Evolutionary conservation across 163 green algal species (phyloP).

Genomic region (Chlamydomonas reinhardtii): DNA sequence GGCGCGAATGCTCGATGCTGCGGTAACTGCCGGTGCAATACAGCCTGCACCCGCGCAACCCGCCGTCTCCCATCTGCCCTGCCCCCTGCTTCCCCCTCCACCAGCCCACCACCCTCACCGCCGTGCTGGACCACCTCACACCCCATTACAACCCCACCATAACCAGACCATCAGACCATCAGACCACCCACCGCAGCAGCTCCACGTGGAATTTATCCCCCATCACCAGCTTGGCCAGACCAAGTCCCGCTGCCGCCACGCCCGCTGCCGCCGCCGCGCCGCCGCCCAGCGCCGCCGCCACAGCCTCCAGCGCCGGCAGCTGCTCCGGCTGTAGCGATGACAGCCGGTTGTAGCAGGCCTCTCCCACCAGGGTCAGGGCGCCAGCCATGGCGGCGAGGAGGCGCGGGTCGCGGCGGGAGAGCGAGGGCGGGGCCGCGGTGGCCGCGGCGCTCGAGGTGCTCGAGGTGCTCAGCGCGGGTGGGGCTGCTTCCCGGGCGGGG

Average conservation of each 20-base stretch:
- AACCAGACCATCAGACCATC: too few species aligned
- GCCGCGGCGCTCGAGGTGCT: too few species aligned
- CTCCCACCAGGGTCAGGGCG: background rate
- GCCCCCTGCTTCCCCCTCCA: too few species aligned
- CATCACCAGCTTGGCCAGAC: slow-evolving; percentile 44
- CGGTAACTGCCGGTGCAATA: too few species aligned
- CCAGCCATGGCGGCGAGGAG: background rate
- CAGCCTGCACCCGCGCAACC: too few species aligned
- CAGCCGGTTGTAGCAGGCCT: background rate
- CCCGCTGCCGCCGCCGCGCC: background rate
- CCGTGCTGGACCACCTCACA: background rate
- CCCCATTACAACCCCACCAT: background rate
- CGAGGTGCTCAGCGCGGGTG: too few species aligned
- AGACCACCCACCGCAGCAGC: slow-evolving; percentile 54
- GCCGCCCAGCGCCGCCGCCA: background rate
- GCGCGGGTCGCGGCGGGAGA: background rate
- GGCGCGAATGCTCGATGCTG: too few species aligned
- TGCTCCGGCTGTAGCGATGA: background rate
- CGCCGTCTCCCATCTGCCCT: too few species aligned
- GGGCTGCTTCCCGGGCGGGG: too few species aligned
- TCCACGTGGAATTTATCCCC: slow-evolving; percentile 63
- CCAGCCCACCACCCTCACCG: too few species aligned
- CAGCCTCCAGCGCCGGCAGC: background rate
- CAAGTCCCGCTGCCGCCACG: background rate
- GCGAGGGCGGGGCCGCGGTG: too few species aligned